phyloP scores from a whole-genome alignment of 129 eudicot genomes.

The Escallonia herrerae region DNA sequence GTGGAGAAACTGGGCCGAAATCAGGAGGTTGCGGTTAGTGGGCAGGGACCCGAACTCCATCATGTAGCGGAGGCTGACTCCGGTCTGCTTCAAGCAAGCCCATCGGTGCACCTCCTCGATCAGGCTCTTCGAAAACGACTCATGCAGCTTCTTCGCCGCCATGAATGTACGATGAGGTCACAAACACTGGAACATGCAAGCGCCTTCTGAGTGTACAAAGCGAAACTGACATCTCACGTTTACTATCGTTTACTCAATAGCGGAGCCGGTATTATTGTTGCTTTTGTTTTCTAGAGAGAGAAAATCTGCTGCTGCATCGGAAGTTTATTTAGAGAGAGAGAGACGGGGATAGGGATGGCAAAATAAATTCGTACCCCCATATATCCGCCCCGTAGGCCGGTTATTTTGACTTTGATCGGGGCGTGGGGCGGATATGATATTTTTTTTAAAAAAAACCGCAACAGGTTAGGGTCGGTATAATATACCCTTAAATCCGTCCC shows the following conservation, averaged over 20 bases:
- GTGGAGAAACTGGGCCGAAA: conserved; percentile 89
- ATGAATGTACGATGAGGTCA: conserved; percentile 16
- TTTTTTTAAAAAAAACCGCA: too few relatives aligned
- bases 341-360: too few relatives aligned
- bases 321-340: too few relatives aligned
- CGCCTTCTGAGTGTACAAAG: background rate
- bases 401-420: too few relatives aligned
- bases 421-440: too few relatives aligned
- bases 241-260: too few relatives aligned
- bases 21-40: conserved; percentile 48
- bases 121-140: conserved; percentile 40
- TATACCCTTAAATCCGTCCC: too few relatives aligned
- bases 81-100: conserved; percentile 91
- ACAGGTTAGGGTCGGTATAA: too few relatives aligned
- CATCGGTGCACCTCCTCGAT: conserved; percentile 69
- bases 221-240: background rate
- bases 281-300: background rate
- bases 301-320: too few relatives aligned
- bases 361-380: too few relatives aligned
- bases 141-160: conserved; percentile 59
- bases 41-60: conserved; percentile 84
- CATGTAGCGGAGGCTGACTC: conserved; percentile 88
- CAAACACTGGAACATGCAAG: background rate
- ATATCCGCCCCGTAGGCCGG: too few relatives aligned
- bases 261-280: too few relatives aligned